phyloP scores from a whole-genome alignment of 78 protist genomes.

The Anaeramoeba ignava region DNA sequence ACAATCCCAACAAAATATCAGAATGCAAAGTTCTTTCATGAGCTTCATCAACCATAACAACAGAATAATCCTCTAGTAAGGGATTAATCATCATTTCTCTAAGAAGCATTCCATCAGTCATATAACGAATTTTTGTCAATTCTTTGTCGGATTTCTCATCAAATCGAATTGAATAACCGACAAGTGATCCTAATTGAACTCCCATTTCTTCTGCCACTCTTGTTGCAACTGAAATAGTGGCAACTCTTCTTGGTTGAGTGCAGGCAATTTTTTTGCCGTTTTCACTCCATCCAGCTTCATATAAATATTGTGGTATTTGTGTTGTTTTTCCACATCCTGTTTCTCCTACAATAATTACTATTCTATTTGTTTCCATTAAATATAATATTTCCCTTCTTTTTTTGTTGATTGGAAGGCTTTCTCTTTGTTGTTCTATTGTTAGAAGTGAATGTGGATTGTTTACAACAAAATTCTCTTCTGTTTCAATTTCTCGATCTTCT shows the following conservation, averaged over 20 bases:
- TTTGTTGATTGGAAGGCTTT: background rate
- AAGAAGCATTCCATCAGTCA: constrained; percentile 88
- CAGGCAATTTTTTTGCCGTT: background rate
- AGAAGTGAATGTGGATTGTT: background rate
- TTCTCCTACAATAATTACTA: constrained; percentile 42
- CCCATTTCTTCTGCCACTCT: background rate
- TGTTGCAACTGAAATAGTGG: background rate
- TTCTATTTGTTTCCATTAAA: background rate
- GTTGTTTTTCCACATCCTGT: constrained; percentile 94
- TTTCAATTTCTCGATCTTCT: background rate
- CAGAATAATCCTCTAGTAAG: constrained; percentile 44
- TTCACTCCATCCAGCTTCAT: constrained; percentile 58
- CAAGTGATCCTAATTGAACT: constrained; percentile 18
- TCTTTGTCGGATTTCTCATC: constrained; percentile 22
- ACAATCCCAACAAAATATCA: constrained; percentile 58
- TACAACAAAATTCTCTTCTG: background rate
- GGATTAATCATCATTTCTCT: constrained; percentile 72
- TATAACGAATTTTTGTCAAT: constrained; percentile 56
- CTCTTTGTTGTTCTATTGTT: background rate
- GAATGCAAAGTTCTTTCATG: constrained; percentile 82
- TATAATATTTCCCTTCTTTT: background rate
- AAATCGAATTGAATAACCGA: constrained; percentile 55
- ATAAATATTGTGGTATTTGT: constrained; percentile 91
- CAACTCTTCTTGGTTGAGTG: background rate
- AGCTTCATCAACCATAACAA: constrained; percentile 87